Conservation (phyloP, 345 rosid species). For the Moricandia arvensis region DNA sequence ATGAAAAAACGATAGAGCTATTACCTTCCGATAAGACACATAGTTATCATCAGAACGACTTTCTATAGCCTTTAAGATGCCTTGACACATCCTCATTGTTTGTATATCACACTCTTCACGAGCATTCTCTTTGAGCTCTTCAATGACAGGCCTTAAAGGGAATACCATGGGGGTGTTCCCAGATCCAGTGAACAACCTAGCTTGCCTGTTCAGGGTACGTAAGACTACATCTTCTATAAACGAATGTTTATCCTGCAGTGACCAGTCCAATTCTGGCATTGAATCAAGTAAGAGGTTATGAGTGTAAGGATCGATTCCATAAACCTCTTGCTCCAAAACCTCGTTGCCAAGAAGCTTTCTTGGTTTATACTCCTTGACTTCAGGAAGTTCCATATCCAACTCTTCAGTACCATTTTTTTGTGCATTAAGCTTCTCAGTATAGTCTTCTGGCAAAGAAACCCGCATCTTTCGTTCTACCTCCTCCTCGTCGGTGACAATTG, state of each 20-base stretch:
- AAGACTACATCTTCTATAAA: constrained; percentile 90
- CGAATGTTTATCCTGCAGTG: constrained; percentile 69
- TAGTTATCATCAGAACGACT: constrained; percentile 88
- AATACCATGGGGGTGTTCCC: constrained; percentile 93
- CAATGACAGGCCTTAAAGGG: constrained; percentile 72
- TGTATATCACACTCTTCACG: constrained; percentile 64
- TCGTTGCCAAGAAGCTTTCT: constrained; percentile 85
- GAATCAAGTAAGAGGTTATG: constrained; percentile 98
- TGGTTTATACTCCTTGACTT: constrained; percentile 94
- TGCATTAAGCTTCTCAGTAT: constrained; percentile 86
- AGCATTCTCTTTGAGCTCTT: constrained; percentile 76
- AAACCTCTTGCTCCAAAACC: constrained; percentile 98
- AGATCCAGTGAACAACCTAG: constrained; percentile 77
- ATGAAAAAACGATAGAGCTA: constrained; percentile 9
- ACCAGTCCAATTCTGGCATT: constrained; percentile 92
- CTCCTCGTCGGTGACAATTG: constrained; percentile 85
- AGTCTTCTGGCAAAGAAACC: constrained; percentile 94
- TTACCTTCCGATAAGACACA: constrained; percentile 96
- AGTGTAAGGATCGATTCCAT: constrained; percentile 98
- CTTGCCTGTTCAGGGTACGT: constrained; percentile 78
- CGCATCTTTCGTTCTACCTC: constrained; percentile 86
- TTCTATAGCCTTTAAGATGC: constrained; percentile 81
- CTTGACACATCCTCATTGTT: constrained; percentile 67
- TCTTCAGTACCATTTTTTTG: constrained; percentile 90
- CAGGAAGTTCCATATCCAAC: constrained; percentile 99